Evolutionary conservation across 371 early-diverging fungal genomes (phyloP).

Genomic region (Rhizopus delemar): DNA sequence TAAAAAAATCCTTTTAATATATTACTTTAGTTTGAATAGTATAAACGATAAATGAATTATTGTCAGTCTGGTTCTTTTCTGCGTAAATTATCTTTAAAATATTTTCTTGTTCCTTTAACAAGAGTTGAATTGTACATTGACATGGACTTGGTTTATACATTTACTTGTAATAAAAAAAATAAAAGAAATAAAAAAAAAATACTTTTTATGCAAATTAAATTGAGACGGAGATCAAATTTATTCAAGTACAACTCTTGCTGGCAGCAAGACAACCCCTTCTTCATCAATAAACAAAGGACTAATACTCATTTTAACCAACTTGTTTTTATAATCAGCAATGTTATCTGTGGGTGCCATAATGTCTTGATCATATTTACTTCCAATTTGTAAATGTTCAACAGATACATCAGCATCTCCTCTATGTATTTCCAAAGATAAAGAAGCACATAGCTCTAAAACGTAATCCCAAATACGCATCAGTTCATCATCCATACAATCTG

Average conservation of each 20-base stretch:
- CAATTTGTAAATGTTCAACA: constrained; percentile 34
- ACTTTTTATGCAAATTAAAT: constrained; percentile 4
- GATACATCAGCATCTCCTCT: constrained; percentile 51
- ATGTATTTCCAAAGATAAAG: constrained; percentile 47
- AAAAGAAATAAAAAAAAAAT: neutral
- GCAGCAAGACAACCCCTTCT: neutral
- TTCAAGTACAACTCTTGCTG: neutral
- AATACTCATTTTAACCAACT: constrained; percentile 33
- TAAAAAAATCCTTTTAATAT: neutral
- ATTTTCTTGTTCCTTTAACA: neutral
- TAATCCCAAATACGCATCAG: constrained; percentile 38
- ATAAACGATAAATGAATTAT: constrained; percentile 21
- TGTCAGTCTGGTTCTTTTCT: constrained; percentile 9
- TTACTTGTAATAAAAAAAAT: neutral
- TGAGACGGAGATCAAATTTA: neutral
- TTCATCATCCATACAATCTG: constrained; percentile 2
- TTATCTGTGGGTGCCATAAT: constrained; percentile 46
- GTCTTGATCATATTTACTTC: constrained; percentile 44
- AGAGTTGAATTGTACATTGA: neutral
- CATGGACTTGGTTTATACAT: neutral
- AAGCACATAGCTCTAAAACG: constrained; percentile 38
- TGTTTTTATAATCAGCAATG: constrained; percentile 19
- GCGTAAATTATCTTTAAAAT: neutral
- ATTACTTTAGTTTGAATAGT: constrained; percentile 25
- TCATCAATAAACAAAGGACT: neutral